These are phyloP conservation scores for Trichoderma sp. DNA, from an alignment of 2,329 filamentous ascomycete genomes.

Conservation along the genomic window DNA sequence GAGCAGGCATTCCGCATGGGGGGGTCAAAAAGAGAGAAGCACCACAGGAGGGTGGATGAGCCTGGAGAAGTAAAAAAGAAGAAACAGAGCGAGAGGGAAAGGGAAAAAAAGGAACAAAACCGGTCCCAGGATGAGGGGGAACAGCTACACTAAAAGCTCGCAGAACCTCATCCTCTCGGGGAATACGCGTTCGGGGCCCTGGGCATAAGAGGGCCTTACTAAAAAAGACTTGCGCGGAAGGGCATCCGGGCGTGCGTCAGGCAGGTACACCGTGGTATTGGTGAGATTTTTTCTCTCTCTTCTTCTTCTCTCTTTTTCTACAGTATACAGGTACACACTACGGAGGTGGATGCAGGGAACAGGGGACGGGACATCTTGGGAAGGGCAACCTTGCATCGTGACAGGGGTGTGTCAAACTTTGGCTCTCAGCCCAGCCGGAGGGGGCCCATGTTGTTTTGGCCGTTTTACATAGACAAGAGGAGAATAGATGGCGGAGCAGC, in stretches of 20 bases:
- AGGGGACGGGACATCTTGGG: conserved; percentile 26
- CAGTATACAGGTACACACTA: neutral
- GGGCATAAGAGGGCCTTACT: neutral
- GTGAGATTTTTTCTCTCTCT: conserved; percentile 22
- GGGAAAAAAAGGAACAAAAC: conserved; percentile 4
- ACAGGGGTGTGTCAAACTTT: conserved; percentile 25
- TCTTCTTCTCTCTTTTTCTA: neutral
- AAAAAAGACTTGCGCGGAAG: conserved; percentile 20
- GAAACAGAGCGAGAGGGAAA: neutral
- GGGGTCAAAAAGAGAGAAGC: neutral
- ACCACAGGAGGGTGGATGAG: conserved; percentile 17
- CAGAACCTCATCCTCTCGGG: conserved; percentile 18
- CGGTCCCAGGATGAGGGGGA: conserved; percentile 13
- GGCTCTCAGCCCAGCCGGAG: conserved; percentile 17
- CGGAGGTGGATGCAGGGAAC: conserved; percentile 25
- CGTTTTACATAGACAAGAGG: neutral
- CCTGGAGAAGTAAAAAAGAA: conserved; percentile 4
- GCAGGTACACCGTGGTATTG: neutral
- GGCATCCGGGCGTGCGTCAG: conserved; percentile 11
- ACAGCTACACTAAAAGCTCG: conserved; percentile 27
- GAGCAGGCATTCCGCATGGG: conserved; percentile 6
- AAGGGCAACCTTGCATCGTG: conserved; percentile 27
- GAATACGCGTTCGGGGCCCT: conserved; percentile 16
- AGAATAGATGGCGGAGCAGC: conserved; percentile 7
- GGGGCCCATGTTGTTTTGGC: conserved; percentile 16